Percentiles rank a stretch among this genome's conserved stretches.
These are phyloP conservation scores for Themeda triandra DNA, from an alignment of 176 grass and related monocot genomes.

Conservation along the genomic window DNA sequence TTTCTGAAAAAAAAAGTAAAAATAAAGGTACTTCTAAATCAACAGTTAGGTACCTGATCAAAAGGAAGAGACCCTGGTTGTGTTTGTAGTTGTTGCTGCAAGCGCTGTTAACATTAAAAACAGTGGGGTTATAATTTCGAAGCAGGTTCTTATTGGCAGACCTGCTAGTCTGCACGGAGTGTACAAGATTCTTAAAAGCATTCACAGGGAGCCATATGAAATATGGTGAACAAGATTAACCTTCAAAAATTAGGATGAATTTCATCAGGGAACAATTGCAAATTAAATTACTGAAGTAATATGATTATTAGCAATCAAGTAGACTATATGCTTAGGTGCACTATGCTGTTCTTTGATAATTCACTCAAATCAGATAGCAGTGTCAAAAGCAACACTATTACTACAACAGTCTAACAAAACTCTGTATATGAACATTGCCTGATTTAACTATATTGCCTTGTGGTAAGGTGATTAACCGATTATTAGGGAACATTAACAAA, in stretches of 20 bases:
- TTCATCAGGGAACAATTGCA: not conserved
- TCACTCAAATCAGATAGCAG: not conserved
- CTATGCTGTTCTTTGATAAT: not conserved
- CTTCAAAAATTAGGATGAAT: not conserved
- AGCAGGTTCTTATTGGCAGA: not conserved
- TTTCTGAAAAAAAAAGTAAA: not conserved
- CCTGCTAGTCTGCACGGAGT: not conserved
- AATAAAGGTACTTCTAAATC: not conserved
- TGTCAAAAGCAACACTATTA: not conserved
- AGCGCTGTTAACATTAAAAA: constrained; percentile 58
- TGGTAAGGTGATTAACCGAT: not conserved
- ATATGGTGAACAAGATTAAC: constrained; percentile 1
- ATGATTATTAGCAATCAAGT: not conserved
- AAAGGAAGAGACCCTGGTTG: constrained; percentile 91
- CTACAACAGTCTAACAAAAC: not conserved
- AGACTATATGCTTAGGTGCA: not conserved
- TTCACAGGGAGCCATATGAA: not conserved
- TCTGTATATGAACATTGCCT: not conserved
- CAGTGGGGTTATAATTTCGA: not conserved
- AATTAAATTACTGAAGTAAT: not conserved
- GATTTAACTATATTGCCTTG: not conserved
- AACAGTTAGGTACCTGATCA: constrained; percentile 61
- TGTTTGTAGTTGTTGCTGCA: constrained; percentile 74
- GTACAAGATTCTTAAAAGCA: not conserved
- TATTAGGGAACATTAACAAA: not conserved